Evolutionary conservation across 1,284 basidiomycete species (phyloP).

Genomic region (Rhodotorula sp.): DNA sequence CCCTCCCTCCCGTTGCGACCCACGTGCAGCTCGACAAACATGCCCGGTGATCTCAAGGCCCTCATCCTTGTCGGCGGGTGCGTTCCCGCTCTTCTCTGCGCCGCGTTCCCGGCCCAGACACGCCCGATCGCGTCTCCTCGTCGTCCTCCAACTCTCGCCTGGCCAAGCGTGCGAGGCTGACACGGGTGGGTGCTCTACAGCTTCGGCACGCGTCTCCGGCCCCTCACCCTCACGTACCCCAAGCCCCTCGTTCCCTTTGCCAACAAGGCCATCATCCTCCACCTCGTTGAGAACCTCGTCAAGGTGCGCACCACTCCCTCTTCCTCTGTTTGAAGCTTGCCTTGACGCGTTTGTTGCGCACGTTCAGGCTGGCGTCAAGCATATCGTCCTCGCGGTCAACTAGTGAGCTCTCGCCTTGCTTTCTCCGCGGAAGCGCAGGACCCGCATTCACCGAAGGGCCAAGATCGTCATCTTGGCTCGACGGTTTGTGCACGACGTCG

Average conservation of each 20-base stretch:
- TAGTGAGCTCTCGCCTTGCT: slow-evolving; percentile 20
- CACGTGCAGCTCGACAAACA: slow-evolving; percentile 1
- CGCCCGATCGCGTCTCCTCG: neutral
- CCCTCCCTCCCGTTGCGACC: neutral
- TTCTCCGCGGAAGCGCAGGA: neutral
- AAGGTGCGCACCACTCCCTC: slow-evolving; percentile 47
- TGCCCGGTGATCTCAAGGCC: slow-evolving; percentile 37
- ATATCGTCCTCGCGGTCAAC: slow-evolving; percentile 56
- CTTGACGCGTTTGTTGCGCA: neutral
- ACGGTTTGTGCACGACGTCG: neutral
- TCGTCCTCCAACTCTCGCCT: too few species aligned
- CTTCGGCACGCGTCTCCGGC: slow-evolving; percentile 56
- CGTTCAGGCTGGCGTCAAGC: slow-evolving; percentile 56
- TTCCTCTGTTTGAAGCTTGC: too few species aligned
- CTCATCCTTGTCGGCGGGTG: slow-evolving; percentile 41
- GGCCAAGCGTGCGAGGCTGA: neutral
- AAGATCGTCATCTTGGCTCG: neutral
- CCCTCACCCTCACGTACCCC: slow-evolving; percentile 55
- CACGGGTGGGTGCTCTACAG: slow-evolving; percentile 20
- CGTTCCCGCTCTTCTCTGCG: neutral
- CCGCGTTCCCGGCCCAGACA: neutral
- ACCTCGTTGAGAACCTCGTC: slow-evolving; percentile 57
- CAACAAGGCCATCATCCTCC: slow-evolving; percentile 48
- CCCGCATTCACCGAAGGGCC: neutral
- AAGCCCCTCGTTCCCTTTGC: slow-evolving; percentile 53